These are phyloP conservation scores for Cercospora nicotianae DNA, from an alignment of 2,329 filamentous ascomycete species.

Conservation along the genomic window DNA sequence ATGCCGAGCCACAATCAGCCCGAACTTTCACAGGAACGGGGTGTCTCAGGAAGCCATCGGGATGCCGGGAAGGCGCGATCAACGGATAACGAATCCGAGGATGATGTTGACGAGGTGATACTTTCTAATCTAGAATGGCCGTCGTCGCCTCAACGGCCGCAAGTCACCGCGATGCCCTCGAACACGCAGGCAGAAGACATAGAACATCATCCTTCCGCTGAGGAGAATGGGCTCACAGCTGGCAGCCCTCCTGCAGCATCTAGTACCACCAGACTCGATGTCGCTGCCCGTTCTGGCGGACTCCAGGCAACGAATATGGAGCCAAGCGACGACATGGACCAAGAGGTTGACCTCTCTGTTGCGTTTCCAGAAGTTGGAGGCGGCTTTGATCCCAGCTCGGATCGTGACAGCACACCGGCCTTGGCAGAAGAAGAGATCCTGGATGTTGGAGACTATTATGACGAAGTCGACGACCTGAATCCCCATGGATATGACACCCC, in stretches of 20 bases:
- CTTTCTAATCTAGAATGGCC: constrained; percentile 21
- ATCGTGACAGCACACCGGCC: background rate
- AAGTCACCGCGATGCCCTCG: background rate
- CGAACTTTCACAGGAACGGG: background rate
- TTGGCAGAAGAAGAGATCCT: background rate
- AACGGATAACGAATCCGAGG: background rate
- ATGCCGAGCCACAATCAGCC: background rate
- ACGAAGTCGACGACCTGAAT: background rate
- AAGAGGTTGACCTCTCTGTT: constrained; percentile 7
- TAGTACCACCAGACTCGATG: background rate
- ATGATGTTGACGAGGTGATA: constrained; percentile 18
- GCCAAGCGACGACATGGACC: background rate
- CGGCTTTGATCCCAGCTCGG: constrained; percentile 6
- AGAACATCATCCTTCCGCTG: background rate
- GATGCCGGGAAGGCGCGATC: background rate
- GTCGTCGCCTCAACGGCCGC: constrained; percentile 17
- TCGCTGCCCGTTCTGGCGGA: background rate
- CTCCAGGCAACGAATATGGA: background rate
- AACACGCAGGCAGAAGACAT: background rate
- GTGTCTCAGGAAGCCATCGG: background rate
- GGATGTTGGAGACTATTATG: background rate
- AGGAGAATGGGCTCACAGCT: background rate
- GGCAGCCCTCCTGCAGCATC: background rate
- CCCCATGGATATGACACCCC: background rate
- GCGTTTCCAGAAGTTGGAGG: constrained; percentile 4